phyloP scores from a whole-genome alignment of 768 basidiomycete genomes.

The Rhodosporidiobolus odoratus region DNA sequence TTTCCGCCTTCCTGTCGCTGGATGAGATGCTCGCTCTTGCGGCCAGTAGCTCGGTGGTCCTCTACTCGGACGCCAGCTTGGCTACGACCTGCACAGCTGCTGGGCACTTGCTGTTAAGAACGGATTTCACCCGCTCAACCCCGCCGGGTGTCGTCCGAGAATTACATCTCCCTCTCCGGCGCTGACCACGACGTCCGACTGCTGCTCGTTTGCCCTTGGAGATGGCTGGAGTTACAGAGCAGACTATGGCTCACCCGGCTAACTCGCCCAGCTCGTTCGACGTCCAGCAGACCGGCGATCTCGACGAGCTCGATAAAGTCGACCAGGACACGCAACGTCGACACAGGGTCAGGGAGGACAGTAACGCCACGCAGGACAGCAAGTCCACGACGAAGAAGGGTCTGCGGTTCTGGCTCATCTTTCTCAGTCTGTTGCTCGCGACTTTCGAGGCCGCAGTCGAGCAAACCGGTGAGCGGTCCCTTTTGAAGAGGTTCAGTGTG shows the following conservation, averaged over 20 bases:
- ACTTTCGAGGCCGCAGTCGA: constrained; percentile 45
- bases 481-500: too few relatives aligned
- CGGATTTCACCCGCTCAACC: neutral
- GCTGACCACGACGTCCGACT: too few relatives aligned
- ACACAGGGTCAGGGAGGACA: neutral
- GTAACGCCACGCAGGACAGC: neutral
- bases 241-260: neutral
- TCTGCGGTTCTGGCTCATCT: constrained; percentile 46
- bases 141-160: neutral
- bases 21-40: too few relatives aligned
- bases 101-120: too few relatives aligned
- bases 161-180: neutral
- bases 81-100: too few relatives aligned
- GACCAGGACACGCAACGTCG: neutral
- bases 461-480: constrained; percentile 30
- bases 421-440: constrained; percentile 39
- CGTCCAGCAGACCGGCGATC: neutral
- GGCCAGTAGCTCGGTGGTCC: too few relatives aligned
- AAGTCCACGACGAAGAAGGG: constrained; percentile 7
- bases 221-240: neutral
- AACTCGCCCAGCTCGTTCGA: neutral
- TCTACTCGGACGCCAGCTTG: too few relatives aligned
- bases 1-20: too few relatives aligned
- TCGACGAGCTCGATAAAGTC: too few relatives aligned
- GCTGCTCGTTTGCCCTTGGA: neutral